phyloP scores from a whole-genome alignment of 1,139 yeast species.

The Scheffersomyces insectosa region DNA sequence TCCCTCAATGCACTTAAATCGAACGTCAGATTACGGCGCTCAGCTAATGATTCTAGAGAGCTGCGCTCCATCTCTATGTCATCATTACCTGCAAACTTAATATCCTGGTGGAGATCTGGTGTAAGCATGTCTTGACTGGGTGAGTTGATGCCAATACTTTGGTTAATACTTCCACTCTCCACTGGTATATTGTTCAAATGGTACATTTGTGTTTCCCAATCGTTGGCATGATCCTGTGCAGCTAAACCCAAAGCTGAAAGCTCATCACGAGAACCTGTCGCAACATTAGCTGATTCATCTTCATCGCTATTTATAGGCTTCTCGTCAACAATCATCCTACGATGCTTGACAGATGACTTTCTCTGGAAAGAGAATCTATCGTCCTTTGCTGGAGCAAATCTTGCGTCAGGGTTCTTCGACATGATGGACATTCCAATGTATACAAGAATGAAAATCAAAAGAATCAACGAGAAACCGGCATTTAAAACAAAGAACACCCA shows the following conservation, averaged over 20 bases:
- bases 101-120: constrained; percentile 23
- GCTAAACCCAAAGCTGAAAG: constrained; percentile 65
- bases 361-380: constrained; percentile 82
- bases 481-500: constrained; percentile 77
- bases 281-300: constrained; percentile 5
- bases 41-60: too few species aligned
- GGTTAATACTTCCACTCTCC: constrained; percentile 4
- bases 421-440: constrained; percentile 56
- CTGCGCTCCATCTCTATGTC: too few species aligned
- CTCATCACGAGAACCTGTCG: constrained; percentile 48
- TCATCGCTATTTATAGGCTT: neutral
- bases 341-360: constrained; percentile 39
- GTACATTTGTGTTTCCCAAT: constrained; percentile 71
- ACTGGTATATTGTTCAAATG: constrained; percentile 41
- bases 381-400: constrained; percentile 81
- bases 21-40: too few species aligned
- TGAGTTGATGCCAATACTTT: neutral
- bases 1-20: too few species aligned
- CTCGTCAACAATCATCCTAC: constrained; percentile 5
- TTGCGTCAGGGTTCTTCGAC: constrained; percentile 78
- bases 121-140: constrained; percentile 20
- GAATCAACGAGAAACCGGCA: constrained; percentile 71
- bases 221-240: constrained; percentile 67
- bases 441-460: constrained; percentile 60
- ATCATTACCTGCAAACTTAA: constrained; percentile 6